These are phyloP conservation scores for Flagelloscypha sp. DNA, from an alignment of 768 basidiomycete species.

Conservation along the genomic window DNA sequence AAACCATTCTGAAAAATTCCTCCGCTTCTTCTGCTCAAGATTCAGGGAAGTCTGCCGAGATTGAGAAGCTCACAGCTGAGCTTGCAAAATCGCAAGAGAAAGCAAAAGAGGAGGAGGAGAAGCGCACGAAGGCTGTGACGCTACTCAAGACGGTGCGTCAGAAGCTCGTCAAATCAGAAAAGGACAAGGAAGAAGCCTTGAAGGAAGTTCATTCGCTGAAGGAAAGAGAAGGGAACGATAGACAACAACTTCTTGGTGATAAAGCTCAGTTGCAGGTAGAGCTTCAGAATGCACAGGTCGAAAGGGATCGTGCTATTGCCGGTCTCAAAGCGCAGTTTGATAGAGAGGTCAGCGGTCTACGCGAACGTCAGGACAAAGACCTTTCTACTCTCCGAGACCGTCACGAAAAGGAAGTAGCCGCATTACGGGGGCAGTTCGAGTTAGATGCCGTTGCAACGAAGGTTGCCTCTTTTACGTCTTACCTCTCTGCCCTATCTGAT, in stretches of 20 bases:
- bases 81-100: conserved; percentile 47
- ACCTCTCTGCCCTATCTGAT: conserved; percentile 4
- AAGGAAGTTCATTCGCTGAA: conserved; percentile 45
- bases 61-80: conserved; percentile 55
- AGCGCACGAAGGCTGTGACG: conserved; percentile 87
- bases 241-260: conserved; percentile 47
- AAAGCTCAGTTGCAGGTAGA: conserved; percentile 52
- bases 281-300: conserved; percentile 48
- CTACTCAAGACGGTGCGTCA: conserved; percentile 91
- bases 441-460: conserved; percentile 67
- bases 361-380: conserved; percentile 72
- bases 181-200: conserved; percentile 75
- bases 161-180: conserved; percentile 95
- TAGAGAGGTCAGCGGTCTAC: conserved; percentile 51
- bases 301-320: conserved; percentile 55
- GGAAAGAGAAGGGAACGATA: conserved; percentile 47
- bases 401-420: conserved; percentile 65
- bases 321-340: conserved; percentile 63
- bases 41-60: conserved; percentile 40
- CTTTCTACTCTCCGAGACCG: conserved; percentile 48
- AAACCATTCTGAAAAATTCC: conserved; percentile 57
- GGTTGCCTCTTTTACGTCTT: conserved; percentile 30
- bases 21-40: conserved; percentile 40
- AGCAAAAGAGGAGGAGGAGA: conserved; percentile 95
- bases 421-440: conserved; percentile 65